A percentile compares a stretch with the other conserved stretches of the same genome.
These are phyloP conservation scores for Populus davidiana DNA, from an alignment of 345 rosid species.

Conservation along the genomic window DNA sequence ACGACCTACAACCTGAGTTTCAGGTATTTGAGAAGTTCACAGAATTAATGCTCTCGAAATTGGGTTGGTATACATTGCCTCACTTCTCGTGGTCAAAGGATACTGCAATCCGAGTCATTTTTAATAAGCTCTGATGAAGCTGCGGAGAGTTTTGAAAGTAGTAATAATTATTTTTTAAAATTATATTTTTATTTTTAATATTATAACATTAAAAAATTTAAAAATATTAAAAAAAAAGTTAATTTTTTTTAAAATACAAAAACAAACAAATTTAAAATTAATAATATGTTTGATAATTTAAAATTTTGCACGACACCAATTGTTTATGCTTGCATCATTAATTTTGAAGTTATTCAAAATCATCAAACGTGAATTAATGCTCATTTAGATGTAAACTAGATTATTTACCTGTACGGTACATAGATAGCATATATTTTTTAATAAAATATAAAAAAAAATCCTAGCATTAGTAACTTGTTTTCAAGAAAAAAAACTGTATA, in stretches of 20 bases:
- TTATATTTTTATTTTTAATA: too few relatives aligned
- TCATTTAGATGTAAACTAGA: background rate
- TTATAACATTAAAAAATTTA: rapidly evolving
- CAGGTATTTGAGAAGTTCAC: background rate
- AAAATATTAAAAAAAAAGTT: too few relatives aligned
- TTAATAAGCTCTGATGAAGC: background rate
- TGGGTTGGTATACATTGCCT: background rate
- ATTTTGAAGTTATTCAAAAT: background rate
- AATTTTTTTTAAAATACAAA: too few relatives aligned
- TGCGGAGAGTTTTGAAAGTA: background rate
- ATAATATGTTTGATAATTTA: too few relatives aligned
- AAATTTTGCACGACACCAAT: too few relatives aligned
- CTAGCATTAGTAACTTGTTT: too few relatives aligned
- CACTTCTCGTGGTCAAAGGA: background rate
- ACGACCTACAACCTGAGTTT: background rate
- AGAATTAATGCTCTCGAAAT: background rate
- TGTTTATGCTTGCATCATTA: background rate
- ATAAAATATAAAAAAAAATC: too few relatives aligned
- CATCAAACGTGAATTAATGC: background rate
- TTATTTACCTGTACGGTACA: too few relatives aligned
- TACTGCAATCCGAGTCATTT: background rate
- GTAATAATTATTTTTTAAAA: too few relatives aligned
- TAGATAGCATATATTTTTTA: too few relatives aligned
- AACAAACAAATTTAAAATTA: too few relatives aligned
- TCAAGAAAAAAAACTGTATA: too few relatives aligned